Evolutionary conservation across 108 stramenopile species (phyloP), one percentile per base, ranked within the genome.

Genomic region (Asterionellopsis glacialis): DNA sequence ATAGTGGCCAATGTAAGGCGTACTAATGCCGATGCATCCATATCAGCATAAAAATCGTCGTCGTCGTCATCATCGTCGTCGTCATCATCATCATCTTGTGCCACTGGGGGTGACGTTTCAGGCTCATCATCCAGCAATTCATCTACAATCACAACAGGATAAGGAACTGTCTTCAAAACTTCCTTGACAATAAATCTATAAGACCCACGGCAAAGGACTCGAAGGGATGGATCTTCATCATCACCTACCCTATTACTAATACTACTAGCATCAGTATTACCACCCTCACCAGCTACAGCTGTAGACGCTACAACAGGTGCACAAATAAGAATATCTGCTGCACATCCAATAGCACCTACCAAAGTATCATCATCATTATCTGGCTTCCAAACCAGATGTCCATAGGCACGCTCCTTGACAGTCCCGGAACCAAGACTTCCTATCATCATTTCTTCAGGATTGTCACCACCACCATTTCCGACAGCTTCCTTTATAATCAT

Each of bases 341-440:
- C 75, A 59, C 90, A 92, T 21, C 90, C 90, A 72, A 92, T 81
- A 11, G 84, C 82, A 13, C 90, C 90, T 19, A 82, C 69, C 51
- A 84, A 67, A 15, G 61, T 47, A 38, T 67, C 62, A 41, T 53
- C 52, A 43, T 70, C 45, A n/a, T 2, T 14, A 44, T 33, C 19
- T 18, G 50, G 45, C 21, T 72, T 85, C 64, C 57, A 78, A 3
- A 83, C 87, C 39, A 92, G 26, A 47, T 86, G 86, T 1, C 90
- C 90, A 61, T 81, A 91, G 19, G 67, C 47, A 19, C 59, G 62
- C 25, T 60, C 38, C 11, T 41, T 28, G 6, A n/a, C 21, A 45
- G 45, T 52, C 60, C 45, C 33, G 18, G 12, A 41, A 13, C 6
- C 2, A 41, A 26, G 9, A 11, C 48, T 11, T 59, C 27, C 55